Evolutionary conservation across 768 basidiomycete genomes (phyloP).

Genomic region (Russula earlei): DNA sequence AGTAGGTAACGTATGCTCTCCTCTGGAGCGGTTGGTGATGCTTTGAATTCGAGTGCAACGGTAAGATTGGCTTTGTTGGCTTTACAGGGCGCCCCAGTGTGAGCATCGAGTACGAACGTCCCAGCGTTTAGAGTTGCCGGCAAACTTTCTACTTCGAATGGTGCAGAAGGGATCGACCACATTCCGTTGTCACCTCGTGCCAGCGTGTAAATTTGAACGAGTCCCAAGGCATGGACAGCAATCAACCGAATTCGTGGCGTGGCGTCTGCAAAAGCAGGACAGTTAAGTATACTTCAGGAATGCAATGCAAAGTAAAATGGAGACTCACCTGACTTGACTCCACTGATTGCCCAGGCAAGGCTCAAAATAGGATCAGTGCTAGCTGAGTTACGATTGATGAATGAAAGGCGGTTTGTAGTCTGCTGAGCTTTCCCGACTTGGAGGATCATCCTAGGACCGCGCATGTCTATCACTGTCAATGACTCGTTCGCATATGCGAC

Average conservation of each 20-base stretch:
- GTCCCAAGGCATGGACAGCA: conserved; percentile 48
- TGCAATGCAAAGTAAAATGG: background rate
- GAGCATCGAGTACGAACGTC: conserved; percentile 46
- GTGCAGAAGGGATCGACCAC: conserved; percentile 30
- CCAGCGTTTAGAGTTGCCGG: conserved; percentile 38
- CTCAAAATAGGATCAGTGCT: conserved; percentile 38
- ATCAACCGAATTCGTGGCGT: conserved; percentile 50
- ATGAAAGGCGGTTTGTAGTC: conserved; percentile 31
- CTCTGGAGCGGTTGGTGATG: conserved; percentile 14
- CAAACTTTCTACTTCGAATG: conserved; percentile 32
- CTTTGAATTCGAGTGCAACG: conserved; percentile 23
- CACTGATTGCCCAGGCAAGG: conserved; percentile 59
- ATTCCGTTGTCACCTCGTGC: conserved; percentile 27
- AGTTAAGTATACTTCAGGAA: background rate
- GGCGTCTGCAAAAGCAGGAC: conserved; percentile 28
- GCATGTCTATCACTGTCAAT: conserved; percentile 61
- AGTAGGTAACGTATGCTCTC: conserved; percentile 32
- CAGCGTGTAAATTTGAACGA: conserved; percentile 50
- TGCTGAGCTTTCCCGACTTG: conserved; percentile 35
- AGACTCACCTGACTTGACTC: conserved; percentile 41
- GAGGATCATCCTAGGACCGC: conserved; percentile 60
- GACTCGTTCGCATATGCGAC: conserved; percentile 53
- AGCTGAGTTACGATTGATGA: conserved; percentile 29
- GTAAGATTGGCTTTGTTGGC: conserved; percentile 39
- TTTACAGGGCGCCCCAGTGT: conserved; percentile 37